Evolutionary conservation across 2,329 filamentous ascomycete genomes (phyloP), one percentile per base, ranked within the genome.

Genomic region (Ceratocystis diversiconidia): DNA sequence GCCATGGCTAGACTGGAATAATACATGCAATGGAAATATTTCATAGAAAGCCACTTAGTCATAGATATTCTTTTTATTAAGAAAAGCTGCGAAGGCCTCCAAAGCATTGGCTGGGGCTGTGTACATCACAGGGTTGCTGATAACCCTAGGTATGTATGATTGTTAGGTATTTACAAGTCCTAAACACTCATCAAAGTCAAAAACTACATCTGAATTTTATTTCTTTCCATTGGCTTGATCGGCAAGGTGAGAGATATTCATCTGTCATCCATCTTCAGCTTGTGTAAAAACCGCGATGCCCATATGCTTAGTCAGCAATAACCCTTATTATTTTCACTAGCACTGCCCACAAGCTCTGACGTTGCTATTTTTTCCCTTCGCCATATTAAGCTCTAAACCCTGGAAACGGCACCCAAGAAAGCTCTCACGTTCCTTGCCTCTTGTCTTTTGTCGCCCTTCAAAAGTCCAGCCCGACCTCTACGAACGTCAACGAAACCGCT

Each of bases 301-400:
- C 5, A 22, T 50, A 1, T 28, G 25, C 22, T 57, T 32, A 57
- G 52, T 57, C 52, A 57, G 8, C 52, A 17, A 0, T 15, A 57
- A 57, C 52, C 52, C 52, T 57, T 15, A 30, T 25, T 15, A 32
- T 8, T 8, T 3, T 15, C 2, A 12, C 5, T 3, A 30, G 52
- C 52, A 59, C 52, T 59, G 52, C 52, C 52, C 52, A 7, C 52
- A 59, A 59, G 52, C 52, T 59, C 52, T 59, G 52, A 59, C 52
- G 52, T 59, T 59, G 3, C 7, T 52, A 25, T 55, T 19, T 59
- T 57, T 59, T 57, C 7, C 32, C 32, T 30, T 17, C 8, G 28
- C 17, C 52, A n/a, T n/a, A 19, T 17, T n/a, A 30, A 59, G 52
- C 52, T 59, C 28, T 59, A 59, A 59, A 59, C 52, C 52, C 52